Base-by-base conservation (phyloP, 805 yeast species). In the Ogataea paraovalis region DNA sequence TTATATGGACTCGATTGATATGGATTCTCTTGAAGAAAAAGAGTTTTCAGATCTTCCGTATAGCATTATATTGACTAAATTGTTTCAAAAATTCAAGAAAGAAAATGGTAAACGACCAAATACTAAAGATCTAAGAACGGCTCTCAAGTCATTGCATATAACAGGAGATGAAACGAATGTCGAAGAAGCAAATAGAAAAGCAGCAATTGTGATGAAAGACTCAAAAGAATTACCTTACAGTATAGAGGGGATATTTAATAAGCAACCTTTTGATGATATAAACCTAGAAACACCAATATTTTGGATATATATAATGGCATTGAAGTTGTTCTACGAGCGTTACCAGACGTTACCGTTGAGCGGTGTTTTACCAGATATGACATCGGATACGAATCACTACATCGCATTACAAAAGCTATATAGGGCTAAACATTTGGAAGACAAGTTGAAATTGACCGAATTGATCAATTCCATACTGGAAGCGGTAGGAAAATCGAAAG, bases 341-440 rank as follows among this genome's bases (percentile, higher is more conserved):
- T 58, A 65, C 41, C 55, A 60, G 3, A 61, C 67, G 4, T 68
- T 87, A n/a, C 96, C 96, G 0, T 64, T 88, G 2, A 73, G 83
- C 2, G 96, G 96, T 0, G 75, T 69, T 0, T 60, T 91, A 5
- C 96, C 96, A 0, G 98, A 91, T 62, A 92, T 92, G 97, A 85
- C 87, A 19, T 79, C 96, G 0, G 80, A 82, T 51, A 83, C 96
- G 0, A 64, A 66, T 8, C 71, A 71, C 46, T 92, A 86, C 61
- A 70, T 84, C 2, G 62, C 58, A 8, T 65, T 92, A 33, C 85
- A 82, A 60, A 58, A 58, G 0, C 55, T 88, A 3, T 92, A 87
- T 59, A 62, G 73, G 16, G 66, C 61, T 1, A 84, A 83, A 57
- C 82, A 86, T 1, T 48, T 55, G 9, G 41, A 48, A 2, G 96